phyloP scores from a whole-genome alignment of 2,329 filamentous ascomycete species.

The Trichophyton benhamiae region DNA sequence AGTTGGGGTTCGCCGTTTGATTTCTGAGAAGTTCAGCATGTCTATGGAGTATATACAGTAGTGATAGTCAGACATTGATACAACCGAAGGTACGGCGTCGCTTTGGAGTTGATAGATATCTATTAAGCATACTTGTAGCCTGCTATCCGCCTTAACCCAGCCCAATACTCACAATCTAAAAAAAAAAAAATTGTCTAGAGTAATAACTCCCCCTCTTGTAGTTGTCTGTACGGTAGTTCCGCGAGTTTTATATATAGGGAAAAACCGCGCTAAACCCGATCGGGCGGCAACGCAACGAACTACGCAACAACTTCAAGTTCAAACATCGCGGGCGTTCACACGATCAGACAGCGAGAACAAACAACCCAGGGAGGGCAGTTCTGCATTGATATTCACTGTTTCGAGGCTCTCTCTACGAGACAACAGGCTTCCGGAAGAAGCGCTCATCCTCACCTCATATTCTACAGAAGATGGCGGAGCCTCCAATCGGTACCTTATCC shows the following conservation, averaged over 20 bases:
- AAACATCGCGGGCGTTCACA: neutral
- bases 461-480: slow-evolving; percentile 31
- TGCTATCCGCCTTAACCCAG: neutral
- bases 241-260: neutral
- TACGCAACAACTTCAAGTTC: neutral
- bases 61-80: neutral
- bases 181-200: neutral
- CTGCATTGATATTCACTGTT: neutral
- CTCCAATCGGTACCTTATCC: slow-evolving; percentile 35
- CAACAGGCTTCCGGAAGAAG: neutral
- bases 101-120: neutral
- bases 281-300: neutral
- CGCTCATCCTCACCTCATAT: neutral
- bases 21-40: neutral
- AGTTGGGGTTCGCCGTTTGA: neutral
- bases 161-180: neutral
- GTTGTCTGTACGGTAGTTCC: no score
- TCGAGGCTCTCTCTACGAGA: neutral
- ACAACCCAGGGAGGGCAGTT: neutral
- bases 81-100: neutral
- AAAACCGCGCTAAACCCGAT: neutral
- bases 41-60: neutral
- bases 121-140: neutral
- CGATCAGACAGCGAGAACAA: neutral
- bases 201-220: no score